These are phyloP conservation scores for Quercus lobata DNA, from an alignment of 331 rosid genomes.

Conservation along the genomic window DNA sequence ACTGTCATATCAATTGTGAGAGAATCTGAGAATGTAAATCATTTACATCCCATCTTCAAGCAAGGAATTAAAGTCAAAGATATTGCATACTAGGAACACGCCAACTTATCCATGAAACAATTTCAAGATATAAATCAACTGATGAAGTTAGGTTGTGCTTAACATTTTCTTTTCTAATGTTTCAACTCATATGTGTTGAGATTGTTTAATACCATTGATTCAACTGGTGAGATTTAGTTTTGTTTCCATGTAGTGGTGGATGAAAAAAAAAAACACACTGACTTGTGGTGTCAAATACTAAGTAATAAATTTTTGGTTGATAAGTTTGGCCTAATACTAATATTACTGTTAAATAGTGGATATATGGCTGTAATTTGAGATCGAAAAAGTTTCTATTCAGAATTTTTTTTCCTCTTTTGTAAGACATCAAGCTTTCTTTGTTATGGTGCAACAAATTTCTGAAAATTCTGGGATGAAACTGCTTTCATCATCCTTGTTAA, in stretches of 20 bases:
- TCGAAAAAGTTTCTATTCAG: neutral
- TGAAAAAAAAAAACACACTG: neutral
- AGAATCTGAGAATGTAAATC: neutral
- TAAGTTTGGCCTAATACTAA: neutral
- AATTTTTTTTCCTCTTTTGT: neutral
- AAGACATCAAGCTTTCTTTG: neutral
- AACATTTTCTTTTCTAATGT: neutral
- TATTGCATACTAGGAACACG: neutral
- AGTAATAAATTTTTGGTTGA: neutral
- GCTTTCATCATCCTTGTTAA: neutral
- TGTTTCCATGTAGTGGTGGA: neutral
- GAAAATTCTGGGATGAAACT: neutral
- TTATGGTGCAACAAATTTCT: neutral
- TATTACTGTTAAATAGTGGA: too few species aligned
- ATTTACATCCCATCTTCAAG: neutral
- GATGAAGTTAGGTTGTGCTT: neutral
- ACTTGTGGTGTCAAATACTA: neutral
- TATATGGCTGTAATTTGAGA: too few species aligned
- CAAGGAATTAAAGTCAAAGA: neutral
- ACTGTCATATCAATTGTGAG: neutral
- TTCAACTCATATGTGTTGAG: neutral
- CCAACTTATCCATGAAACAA: neutral
- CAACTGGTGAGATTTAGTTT: neutral
- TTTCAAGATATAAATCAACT: neutral
- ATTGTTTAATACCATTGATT: neutral